These are phyloP conservation scores for Cercospora sp. DNA, from an alignment of 2,329 filamentous ascomycete species.

Conservation along the genomic window DNA sequence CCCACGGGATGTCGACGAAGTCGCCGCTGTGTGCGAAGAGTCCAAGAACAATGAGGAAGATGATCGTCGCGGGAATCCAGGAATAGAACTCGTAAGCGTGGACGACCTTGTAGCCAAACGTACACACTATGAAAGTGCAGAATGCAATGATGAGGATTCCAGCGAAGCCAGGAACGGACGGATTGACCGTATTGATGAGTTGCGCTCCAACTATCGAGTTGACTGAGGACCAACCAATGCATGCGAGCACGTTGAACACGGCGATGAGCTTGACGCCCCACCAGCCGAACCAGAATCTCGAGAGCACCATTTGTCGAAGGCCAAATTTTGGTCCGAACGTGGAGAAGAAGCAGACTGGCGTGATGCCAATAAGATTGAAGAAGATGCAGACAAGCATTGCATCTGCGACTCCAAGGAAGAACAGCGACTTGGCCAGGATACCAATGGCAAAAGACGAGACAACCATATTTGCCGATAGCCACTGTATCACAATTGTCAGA, in stretches of 20 bases:
- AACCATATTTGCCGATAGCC: constrained; percentile 77
- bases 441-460: constrained; percentile 76
- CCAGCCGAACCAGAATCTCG: constrained; percentile 70
- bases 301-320: constrained; percentile 77
- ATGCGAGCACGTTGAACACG: constrained; percentile 68
- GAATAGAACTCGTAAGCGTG: constrained; percentile 74
- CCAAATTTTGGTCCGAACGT: constrained; percentile 74
- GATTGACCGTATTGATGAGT: constrained; percentile 72
- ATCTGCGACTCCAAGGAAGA: constrained; percentile 70
- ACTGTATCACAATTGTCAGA: constrained; percentile 48
- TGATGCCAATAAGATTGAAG: constrained; percentile 71
- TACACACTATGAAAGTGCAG: constrained; percentile 67
- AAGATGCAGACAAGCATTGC: constrained; percentile 71
- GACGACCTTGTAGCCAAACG: constrained; percentile 74
- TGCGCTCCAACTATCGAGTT: constrained; percentile 80
- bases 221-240: constrained; percentile 72
- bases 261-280: constrained; percentile 52
- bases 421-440: constrained; percentile 67
- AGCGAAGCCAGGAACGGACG: constrained; percentile 67
- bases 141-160: constrained; percentile 73
- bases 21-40: constrained; percentile 66
- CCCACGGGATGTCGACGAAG: constrained; percentile 64
- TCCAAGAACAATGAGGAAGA: constrained; percentile 71
- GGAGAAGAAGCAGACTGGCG: constrained; percentile 74
- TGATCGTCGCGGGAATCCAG: constrained; percentile 71